A percentile compares a stretch with the other conserved stretches of the same genome.
phyloP scores from a whole-genome alignment of 306 rosid genomes.

The Lablab purpureus region DNA sequence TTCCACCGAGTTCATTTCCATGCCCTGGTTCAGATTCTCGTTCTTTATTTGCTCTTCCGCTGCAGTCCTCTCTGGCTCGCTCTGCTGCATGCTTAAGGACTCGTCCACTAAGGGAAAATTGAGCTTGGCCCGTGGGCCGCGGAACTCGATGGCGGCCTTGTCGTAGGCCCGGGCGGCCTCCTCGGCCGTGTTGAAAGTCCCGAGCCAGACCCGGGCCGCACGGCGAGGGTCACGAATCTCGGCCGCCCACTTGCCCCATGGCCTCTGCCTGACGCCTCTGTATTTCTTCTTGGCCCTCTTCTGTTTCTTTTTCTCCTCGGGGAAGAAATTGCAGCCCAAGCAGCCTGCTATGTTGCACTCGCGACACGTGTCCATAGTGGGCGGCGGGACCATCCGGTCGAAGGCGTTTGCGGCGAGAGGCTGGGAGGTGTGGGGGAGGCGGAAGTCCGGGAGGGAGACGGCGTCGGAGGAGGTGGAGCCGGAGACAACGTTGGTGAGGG shows the following conservation, averaged over 20 bases:
- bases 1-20: slow-evolving; percentile 16
- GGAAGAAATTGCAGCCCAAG: slow-evolving; percentile 72
- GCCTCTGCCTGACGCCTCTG: slow-evolving; percentile 95
- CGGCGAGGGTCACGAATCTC: slow-evolving; percentile 89
- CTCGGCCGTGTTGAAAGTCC: slow-evolving; percentile 77
- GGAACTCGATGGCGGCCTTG: slow-evolving; percentile 80
- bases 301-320: slow-evolving; percentile 50
- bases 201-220: slow-evolving; percentile 85
- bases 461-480: slow-evolving; percentile 56
- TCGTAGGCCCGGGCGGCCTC: slow-evolving; percentile 94
- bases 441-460: background rate
- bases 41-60: background rate
- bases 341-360: slow-evolving; percentile 67
- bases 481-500: slow-evolving; percentile 78
- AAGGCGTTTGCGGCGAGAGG: background rate
- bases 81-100: slow-evolving; percentile 41
- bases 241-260: slow-evolving; percentile 97
- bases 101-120: slow-evolving; percentile 74
- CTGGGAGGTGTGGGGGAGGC: background rate
- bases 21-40: slow-evolving; percentile 20
- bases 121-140: slow-evolving; percentile 92
- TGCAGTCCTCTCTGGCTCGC: background rate
- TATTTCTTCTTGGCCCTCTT: slow-evolving; percentile 71
- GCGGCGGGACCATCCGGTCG: background rate
- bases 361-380: slow-evolving; percentile 54